Evolutionary conservation across 495 filamentous ascomycete species (phyloP).

Genomic region (Podospora comata): DNA sequence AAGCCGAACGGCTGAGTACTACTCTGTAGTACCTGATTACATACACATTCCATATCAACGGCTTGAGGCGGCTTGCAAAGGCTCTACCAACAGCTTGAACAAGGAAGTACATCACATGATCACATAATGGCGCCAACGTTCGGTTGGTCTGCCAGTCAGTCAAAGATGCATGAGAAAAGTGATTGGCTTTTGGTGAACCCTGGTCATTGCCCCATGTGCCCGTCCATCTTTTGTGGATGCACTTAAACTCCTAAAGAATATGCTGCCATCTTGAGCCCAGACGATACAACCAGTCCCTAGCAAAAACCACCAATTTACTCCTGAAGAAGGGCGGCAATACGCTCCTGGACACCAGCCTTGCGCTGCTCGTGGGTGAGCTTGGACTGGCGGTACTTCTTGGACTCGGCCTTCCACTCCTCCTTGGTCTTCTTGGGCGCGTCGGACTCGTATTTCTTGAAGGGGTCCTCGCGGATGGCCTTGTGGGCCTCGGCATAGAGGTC

Average conservation of each 20-base stretch:
- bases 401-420: constrained; percentile 95
- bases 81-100: neutral
- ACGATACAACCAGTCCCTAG: constrained; percentile 30
- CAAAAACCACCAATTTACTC: constrained; percentile 34
- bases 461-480: constrained; percentile 95
- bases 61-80: neutral
- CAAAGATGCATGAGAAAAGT: constrained; percentile 8
- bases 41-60: neutral
- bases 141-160: neutral
- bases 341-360: constrained; percentile 74
- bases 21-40: neutral
- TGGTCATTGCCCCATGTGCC: constrained; percentile 28
- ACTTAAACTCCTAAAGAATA: constrained; percentile 32
- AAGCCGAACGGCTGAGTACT: too few species aligned
- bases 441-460: constrained; percentile 87
- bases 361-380: constrained; percentile 82
- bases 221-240: constrained; percentile 14
- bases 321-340: constrained; percentile 71
- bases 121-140: neutral
- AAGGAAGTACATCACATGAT: neutral
- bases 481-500: constrained; percentile 94
- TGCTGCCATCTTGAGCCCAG: constrained; percentile 29
- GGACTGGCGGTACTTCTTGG: constrained; percentile 72
- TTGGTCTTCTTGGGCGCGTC: constrained; percentile 83
- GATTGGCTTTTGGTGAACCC: constrained; percentile 36